These are phyloP conservation scores for Sophora flavescens DNA, from an alignment of 306 rosid species.

Conservation along the genomic window DNA sequence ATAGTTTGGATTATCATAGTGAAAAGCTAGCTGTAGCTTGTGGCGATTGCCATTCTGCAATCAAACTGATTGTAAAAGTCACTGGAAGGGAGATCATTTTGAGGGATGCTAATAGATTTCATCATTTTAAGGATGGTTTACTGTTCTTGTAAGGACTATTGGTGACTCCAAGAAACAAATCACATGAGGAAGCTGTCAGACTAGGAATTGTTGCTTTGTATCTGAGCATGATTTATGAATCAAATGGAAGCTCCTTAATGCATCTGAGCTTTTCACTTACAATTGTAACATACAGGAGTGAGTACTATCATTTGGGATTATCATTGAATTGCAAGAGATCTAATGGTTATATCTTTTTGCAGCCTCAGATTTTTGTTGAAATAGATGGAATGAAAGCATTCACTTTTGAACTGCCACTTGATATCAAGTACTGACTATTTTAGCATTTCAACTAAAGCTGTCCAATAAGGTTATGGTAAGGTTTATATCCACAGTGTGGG, in stretches of 20 bases:
- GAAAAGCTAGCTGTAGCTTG: conserved; percentile 81
- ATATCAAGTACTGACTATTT: conserved; percentile 56
- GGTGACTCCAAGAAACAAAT: conserved; percentile 54
- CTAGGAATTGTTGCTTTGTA: conserved; percentile 64
- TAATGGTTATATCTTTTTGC: conserved; percentile 42
- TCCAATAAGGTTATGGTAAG: conserved; percentile 72
- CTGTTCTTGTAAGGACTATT: conserved; percentile 79
- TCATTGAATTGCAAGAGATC: conserved; percentile 11
- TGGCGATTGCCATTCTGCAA: conserved; percentile 81
- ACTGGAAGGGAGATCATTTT: conserved; percentile 76
- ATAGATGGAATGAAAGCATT: conserved; percentile 68
- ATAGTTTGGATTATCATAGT: conserved; percentile 72
- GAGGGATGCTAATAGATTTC: conserved; percentile 84
- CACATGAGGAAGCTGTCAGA: conserved; percentile 38
- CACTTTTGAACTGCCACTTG: conserved; percentile 62
- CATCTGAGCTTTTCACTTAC: conserved; percentile 15
- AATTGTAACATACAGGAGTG: conserved; percentile 21
- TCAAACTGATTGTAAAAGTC: conserved; percentile 73
- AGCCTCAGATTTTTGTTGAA: conserved; percentile 58
- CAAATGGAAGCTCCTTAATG: conserved; percentile 65
- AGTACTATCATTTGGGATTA: conserved; percentile 1
- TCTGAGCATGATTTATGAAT: conserved; percentile 61
- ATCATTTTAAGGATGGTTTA: conserved; percentile 72
- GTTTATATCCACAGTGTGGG: conserved; percentile 49
- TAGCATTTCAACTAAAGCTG: conserved; percentile 56